These are phyloP conservation scores for Dendrobium catenatum DNA, from an alignment of 106 monocot genomes.

Conservation along the genomic window DNA sequence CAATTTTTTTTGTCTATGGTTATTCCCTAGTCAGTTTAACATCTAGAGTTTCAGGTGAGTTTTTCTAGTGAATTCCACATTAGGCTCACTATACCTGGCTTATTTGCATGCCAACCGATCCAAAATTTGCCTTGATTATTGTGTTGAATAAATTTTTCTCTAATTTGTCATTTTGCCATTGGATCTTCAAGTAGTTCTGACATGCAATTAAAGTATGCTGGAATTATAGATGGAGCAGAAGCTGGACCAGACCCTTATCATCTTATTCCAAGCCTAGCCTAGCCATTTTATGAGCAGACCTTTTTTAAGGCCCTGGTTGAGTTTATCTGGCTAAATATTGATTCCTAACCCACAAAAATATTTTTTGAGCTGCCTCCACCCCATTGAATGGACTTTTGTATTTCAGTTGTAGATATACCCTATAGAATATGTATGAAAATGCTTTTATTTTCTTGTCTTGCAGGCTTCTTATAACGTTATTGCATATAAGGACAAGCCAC, in stretches of 20 bases:
- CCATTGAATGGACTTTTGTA: background rate
- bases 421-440: background rate
- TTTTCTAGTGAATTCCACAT: background rate
- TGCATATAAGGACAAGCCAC: conserved; percentile 81
- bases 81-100: background rate
- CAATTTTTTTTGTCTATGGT: background rate
- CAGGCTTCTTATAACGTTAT: conserved; percentile 82
- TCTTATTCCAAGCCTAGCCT: background rate
- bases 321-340: background rate
- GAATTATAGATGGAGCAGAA: background rate
- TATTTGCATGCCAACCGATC: background rate
- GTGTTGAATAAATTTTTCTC: background rate
- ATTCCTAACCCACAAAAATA: background rate
- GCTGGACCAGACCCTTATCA: background rate
- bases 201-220: background rate
- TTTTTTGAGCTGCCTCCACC: background rate
- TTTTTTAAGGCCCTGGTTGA: background rate
- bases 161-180: background rate
- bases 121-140: background rate
- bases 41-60: background rate
- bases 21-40: background rate
- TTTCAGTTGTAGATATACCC: background rate
- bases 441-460: conserved; percentile 17
- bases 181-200: background rate
- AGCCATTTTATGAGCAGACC: background rate